Percentiles rank a stretch among this genome's conserved stretches.
Conservation (phyloP, 495 filamentous ascomycete genomes). For the Pseudomonodictys pantanalensis region DNA sequence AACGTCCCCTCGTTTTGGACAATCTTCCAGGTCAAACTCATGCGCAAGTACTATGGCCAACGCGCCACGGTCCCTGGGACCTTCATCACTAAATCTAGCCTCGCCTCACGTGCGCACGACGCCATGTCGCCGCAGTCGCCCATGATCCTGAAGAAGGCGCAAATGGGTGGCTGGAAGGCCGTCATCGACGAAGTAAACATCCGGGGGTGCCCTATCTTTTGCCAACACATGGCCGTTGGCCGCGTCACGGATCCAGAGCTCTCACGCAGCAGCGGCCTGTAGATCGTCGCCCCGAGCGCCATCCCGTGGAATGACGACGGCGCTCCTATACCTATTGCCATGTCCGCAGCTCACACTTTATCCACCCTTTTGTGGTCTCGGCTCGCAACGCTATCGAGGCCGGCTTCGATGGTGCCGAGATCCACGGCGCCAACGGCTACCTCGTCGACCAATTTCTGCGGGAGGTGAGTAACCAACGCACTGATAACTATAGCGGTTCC, state of each 20-base stretch:
- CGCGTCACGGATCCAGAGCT: conserved; percentile 44
- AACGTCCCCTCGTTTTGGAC: background rate
- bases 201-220: conserved; percentile 20
- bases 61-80: conserved; percentile 56
- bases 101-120: conserved; percentile 46
- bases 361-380: background rate
- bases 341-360: conserved; percentile 1
- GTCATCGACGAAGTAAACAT: conserved; percentile 13
- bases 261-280: conserved; percentile 42
- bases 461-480: conserved; percentile 59
- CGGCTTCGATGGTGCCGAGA: conserved; percentile 73
- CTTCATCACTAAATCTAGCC: conserved; percentile 62
- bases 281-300: conserved; percentile 11
- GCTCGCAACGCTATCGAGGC: conserved; percentile 39
- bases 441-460: conserved; percentile 70
- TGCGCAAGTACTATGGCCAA: conserved; percentile 57
- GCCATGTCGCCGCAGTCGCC: conserved; percentile 9
- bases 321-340: conserved; percentile 3
- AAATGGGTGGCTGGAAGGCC: conserved; percentile 15
- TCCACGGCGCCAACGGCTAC: conserved; percentile 71
- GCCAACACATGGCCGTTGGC: conserved; percentile 9
- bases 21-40: background rate
- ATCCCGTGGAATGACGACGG: conserved; percentile 9
- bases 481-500: conserved; percentile 64
- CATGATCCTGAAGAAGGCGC: conserved; percentile 9